These are phyloP conservation scores for Senna tora DNA, from an alignment of 306 rosid species.

Conservation along the genomic window DNA sequence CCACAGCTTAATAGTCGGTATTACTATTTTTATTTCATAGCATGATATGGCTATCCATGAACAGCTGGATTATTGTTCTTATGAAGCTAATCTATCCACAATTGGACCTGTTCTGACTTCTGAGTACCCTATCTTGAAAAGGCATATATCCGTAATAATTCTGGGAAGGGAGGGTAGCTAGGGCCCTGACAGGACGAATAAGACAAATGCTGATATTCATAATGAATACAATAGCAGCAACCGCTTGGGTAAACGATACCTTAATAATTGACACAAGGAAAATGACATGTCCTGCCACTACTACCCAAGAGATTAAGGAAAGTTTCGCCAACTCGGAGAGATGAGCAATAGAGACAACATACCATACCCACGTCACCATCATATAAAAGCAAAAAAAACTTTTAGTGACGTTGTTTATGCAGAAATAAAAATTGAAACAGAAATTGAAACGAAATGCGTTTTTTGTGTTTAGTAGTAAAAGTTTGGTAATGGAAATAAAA, in stretches of 20 bases:
- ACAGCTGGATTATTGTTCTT: neutral
- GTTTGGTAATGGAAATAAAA: too few relatives aligned
- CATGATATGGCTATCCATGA: neutral
- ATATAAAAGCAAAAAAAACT: neutral
- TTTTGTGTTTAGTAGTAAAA: too few relatives aligned
- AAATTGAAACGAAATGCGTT: too few relatives aligned
- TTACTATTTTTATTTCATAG: neutral
- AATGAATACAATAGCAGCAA: neutral
- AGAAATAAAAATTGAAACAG: too few relatives aligned
- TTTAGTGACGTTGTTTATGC: too few relatives aligned
- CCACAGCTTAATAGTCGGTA: neutral
- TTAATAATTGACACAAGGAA: neutral
- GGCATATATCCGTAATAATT: conserved; percentile 4
- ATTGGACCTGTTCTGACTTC: neutral
- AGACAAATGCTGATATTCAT: neutral
- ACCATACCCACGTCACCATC: neutral
- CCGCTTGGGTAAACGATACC: neutral
- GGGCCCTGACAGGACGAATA: neutral
- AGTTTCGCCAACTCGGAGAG: neutral
- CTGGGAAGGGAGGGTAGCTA: neutral
- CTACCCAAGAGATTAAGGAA: neutral
- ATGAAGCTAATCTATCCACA: neutral
- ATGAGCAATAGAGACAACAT: neutral
- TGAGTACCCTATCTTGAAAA: neutral
- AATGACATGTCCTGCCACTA: neutral